Percentiles rank a stretch among this genome's conserved stretches.
These are phyloP conservation scores for Filobasidium floriforme DNA, from an alignment of 768 basidiomycete genomes.

Conservation along the genomic window DNA sequence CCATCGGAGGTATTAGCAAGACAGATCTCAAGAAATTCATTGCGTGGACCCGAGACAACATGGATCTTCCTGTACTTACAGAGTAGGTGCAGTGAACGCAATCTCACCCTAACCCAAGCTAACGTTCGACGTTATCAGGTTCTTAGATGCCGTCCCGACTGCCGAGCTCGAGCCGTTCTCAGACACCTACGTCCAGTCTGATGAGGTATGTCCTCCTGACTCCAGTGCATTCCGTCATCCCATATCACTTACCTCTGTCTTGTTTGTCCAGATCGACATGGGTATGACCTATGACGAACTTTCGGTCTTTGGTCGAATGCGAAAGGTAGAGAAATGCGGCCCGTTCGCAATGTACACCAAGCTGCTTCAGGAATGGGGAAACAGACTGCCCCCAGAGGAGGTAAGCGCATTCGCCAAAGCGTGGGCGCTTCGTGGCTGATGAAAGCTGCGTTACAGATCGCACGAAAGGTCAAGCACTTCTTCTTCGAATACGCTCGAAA, in stretches of 20 bases:
- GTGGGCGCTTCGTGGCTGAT: background rate
- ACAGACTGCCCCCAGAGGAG: constrained; percentile 69
- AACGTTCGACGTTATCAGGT: constrained; percentile 51
- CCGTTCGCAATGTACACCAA: constrained; percentile 98
- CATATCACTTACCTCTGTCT: background rate
- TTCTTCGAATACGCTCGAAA: constrained; percentile 96
- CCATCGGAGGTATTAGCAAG: constrained; percentile 96
- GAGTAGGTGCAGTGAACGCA: constrained; percentile 50
- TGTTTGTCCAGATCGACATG: constrained; percentile 70
- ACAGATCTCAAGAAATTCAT: constrained; percentile 96
- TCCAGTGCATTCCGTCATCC: constrained; percentile 9
- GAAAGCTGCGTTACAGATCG: constrained; percentile 56
- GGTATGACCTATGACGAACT: constrained; percentile 99
- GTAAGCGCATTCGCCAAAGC: constrained; percentile 47
- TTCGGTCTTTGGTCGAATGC: constrained; percentile 80
- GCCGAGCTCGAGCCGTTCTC: constrained; percentile 95
- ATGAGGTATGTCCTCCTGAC: constrained; percentile 64
- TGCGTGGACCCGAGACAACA: constrained; percentile 65
- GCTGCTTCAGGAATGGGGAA: constrained; percentile 87
- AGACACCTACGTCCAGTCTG: constrained; percentile 78
- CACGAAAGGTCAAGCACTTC: constrained; percentile 93
- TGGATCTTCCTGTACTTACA: constrained; percentile 74
- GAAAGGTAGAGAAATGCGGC: constrained; percentile 95
- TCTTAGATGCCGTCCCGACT: constrained; percentile 83
- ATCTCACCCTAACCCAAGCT: background rate